Base-by-base conservation (phyloP, 257 asterid genomes). In the Petrea volubilis region DNA sequence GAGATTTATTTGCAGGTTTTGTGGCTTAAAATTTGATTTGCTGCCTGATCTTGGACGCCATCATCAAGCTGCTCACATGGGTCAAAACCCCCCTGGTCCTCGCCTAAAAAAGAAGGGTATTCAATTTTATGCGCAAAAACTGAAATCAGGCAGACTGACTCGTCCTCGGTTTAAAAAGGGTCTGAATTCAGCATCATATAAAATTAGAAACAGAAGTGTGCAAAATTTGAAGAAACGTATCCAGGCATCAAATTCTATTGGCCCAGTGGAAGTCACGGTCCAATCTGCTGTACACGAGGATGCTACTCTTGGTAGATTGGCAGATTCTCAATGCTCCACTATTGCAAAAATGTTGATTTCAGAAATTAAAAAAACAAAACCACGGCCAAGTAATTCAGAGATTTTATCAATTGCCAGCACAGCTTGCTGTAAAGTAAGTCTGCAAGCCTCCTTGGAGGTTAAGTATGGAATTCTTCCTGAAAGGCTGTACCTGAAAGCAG, bases 21-120 rank as follows among this genome's bases (percentile, higher is more conserved):
- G 99, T 83, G 98, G 99, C 70, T 85, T 95, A 78, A 92, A 84
- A 76, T 95, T 95, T 78, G 98, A 95, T 82, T 84, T 95, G 88
- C 86, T 95, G 13, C 99, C 99, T 27, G 99, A 95, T 85, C 98
- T 95, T 60, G 99, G 99, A 43, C 95, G 98, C 46, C 99, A 92
- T 71, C 99, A 95, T 82, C 99, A 95, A 81, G 97, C 99, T 52
- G 99, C 99, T 79, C 99, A 95, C 76, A 88, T 90, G 97, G 94
- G 83, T 15, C 84, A 83, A 49, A 78, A 20, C 73, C 34, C 88
- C 55, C 71, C 80, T 15, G 90, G 90, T 18, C 84, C 95, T 62
- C 86, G 82, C 69, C 77, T 85, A 77, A 80, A 87, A 23, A 91
- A 89, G 88, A 93, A 86, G 78, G 96, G 97, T 57, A 85, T 91